Conservation (phyloP, 202 grass and related monocot genomes). For the Saccharum hybrid region DNA sequence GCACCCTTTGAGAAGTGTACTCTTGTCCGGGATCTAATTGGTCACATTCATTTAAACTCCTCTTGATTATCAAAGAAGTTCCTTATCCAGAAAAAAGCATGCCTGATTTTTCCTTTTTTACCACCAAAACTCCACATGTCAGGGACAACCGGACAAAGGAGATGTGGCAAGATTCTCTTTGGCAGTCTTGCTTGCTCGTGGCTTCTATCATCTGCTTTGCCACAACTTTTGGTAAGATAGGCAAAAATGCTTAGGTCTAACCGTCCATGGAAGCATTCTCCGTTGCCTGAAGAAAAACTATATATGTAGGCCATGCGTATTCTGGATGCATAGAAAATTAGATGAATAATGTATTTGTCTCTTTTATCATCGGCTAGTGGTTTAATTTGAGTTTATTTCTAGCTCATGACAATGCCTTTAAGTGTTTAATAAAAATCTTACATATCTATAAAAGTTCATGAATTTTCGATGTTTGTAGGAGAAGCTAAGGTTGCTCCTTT, state of each 20-base stretch:
- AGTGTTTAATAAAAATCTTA: neutral
- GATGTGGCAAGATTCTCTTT: neutral
- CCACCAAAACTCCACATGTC: neutral
- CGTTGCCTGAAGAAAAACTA: neutral
- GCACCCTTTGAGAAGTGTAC: neutral
- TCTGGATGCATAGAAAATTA: neutral
- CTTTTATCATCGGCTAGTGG: neutral
- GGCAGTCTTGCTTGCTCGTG: neutral
- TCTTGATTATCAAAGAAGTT: neutral
- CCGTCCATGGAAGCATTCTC: neutral
- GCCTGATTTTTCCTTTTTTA: neutral
- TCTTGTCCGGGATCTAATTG: neutral
- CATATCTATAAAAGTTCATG: neutral
- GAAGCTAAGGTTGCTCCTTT: slow-evolving; percentile 56
- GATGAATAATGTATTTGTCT: neutral
- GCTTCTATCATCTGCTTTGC: neutral
- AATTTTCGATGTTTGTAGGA: slow-evolving; percentile 47
- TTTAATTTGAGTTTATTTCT: neutral
- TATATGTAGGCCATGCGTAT: neutral
- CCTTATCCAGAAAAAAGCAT: neutral
- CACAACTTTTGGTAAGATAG: neutral
- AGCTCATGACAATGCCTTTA: neutral
- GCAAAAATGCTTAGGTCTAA: slow-evolving; percentile 6
- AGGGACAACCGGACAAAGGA: neutral
- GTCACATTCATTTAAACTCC: neutral